phyloP scores from a whole-genome alignment of 352 stramenopile genomes.

The Phytopythium chamaehyphon region DNA sequence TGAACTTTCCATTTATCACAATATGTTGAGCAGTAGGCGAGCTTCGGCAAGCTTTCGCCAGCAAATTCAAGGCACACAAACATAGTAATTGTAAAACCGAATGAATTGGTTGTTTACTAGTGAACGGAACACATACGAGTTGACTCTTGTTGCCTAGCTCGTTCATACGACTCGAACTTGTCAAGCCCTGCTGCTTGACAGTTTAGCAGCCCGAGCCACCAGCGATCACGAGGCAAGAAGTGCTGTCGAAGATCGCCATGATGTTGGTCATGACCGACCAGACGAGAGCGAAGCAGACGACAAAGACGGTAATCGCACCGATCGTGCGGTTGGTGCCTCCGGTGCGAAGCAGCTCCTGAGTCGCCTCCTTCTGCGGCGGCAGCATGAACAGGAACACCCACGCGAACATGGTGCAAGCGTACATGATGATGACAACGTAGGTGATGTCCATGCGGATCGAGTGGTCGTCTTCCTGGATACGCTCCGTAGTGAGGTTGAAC shows the following conservation, averaged over 20 bases:
- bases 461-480: constrained; percentile 21
- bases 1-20: no score
- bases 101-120: no score
- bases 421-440: constrained; percentile 27
- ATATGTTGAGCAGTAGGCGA: no score
- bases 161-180: no score
- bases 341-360: constrained; percentile 6
- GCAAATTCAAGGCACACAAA: no score
- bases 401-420: constrained; percentile 24
- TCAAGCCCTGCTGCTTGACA: no score
- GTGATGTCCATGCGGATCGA: constrained; percentile 25
- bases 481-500: constrained; percentile 17
- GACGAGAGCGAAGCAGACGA: constrained; percentile 22
- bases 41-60: no score
- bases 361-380: constrained; percentile 1
- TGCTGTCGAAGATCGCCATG: constrained; percentile 15
- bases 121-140: no score
- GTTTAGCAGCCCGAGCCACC: constrained; percentile 31
- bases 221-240: constrained; percentile 28
- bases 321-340: constrained; percentile 22
- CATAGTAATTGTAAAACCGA: no score
- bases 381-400: constrained; percentile 11
- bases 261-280: constrained; percentile 9
- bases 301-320: constrained; percentile 22
- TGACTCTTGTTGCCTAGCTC: no score